Percentiles rank a stretch among this genome's conserved stretches.
These are phyloP conservation scores for Kodamaea fukazawae DNA, from an alignment of 805 yeast genomes.

Conservation along the genomic window DNA sequence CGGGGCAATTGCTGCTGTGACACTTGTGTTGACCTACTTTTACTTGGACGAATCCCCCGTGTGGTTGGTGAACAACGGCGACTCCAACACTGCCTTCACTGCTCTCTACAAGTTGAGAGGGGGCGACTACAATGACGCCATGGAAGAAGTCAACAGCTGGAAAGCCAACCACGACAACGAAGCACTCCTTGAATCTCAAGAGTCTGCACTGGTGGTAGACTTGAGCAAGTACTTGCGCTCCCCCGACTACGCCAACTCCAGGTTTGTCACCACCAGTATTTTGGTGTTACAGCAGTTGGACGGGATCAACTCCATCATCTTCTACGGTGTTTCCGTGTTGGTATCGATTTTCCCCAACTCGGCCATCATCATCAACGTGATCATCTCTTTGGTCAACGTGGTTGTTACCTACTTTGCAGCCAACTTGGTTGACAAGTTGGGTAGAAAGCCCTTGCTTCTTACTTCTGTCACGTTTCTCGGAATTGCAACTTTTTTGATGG, in stretches of 20 bases:
- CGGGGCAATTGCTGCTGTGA: slow-evolving; percentile 48
- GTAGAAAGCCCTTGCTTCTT: slow-evolving; percentile 72
- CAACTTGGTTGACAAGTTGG: slow-evolving; percentile 67
- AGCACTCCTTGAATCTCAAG: slow-evolving; percentile 9
- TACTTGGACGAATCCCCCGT: slow-evolving; percentile 75
- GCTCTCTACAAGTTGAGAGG: slow-evolving; percentile 39
- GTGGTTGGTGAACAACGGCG: slow-evolving; percentile 64
- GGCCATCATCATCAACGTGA: slow-evolving; percentile 70
- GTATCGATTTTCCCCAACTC: slow-evolving; percentile 67
- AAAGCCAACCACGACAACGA: slow-evolving; percentile 6
- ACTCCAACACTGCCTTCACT: slow-evolving; percentile 38
- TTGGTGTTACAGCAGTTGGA: slow-evolving; percentile 86
- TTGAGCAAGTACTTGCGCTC: slow-evolving; percentile 47
- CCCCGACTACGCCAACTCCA: slow-evolving; percentile 53
- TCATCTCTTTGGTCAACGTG: slow-evolving; percentile 73
- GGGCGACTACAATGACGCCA: slow-evolving; percentile 33
- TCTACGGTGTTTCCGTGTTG: slow-evolving; percentile 87
- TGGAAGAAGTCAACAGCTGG: slow-evolving; percentile 41
- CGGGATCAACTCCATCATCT: slow-evolving; percentile 89
- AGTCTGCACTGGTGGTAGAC: slow-evolving; percentile 20
- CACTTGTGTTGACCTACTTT: slow-evolving; percentile 39
- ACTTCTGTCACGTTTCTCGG: slow-evolving; percentile 70
- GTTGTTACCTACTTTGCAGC: slow-evolving; percentile 74
- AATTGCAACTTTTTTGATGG: slow-evolving; percentile 57
- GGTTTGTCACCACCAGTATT: slow-evolving; percentile 64